Base-by-base conservation (phyloP, 2,329 filamentous ascomycete species). In the Monilinia fructigena region DNA sequence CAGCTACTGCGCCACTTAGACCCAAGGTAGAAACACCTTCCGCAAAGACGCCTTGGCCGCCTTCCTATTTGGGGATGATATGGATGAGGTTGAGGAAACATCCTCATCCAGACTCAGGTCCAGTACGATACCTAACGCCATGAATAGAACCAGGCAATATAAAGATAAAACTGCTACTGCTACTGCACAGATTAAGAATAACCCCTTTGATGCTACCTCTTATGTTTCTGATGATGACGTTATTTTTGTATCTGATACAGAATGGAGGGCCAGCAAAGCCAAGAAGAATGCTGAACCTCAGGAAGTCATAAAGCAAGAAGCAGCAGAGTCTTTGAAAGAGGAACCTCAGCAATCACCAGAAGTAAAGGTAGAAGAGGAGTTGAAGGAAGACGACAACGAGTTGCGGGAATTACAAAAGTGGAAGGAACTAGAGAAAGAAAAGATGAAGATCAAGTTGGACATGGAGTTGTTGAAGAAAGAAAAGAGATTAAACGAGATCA, bases 391-490 rank as follows among this genome's bases (percentile, higher is more conserved):
- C 11, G 2, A 48, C 3, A 11, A n/a, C 6, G 20, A 48, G 20
- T n/a, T 48, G 18, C 45, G 10, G 14, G 23, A 45, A 14, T n/a
- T n/a, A 5, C 23, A 45, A 45, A 45, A 31, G 10, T 58, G 42
- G 23, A 58, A 26, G 55, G 38, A 58, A 16, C 23, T 45, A 12
- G 40, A 31, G 20, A 26, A 45, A 14, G 45, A 31, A 2, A 42
- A 42, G 12, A 16, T 16, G 12, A 16, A 14, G 4, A 26, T 58
- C 7, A 10, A 58, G 10, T 28, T 23, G 7, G 38, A 58, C 4
- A 58, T 58, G 28, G 40, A 58, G 55, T n/a, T 58, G 14, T 47
- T 45, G 23, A 26, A 45, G 8, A 58, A 28, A 10, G 55, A 45
- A 45, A 58, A 18, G 45, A 28, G 16, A 23, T 45, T 31, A 40